Base-by-base conservation (phyloP, 1,139 yeast genomes). In the Kodamaea suecica region DNA sequence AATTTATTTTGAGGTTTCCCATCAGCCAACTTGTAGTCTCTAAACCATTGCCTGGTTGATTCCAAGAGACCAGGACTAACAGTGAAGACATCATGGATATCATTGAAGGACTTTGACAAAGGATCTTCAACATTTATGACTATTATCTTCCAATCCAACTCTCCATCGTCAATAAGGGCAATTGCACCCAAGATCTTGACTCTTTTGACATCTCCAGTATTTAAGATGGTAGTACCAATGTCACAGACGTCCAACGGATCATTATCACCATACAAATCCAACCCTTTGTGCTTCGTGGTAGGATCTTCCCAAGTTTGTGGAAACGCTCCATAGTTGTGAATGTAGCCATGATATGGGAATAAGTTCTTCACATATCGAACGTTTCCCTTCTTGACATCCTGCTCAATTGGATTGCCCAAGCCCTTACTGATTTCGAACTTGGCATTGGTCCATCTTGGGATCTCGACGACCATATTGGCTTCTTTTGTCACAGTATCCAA, bases 281-380 rank as follows among this genome's bases (percentile, higher is more conserved):
- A 82, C 57, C 82, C 92, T 44, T 85, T 82, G 65, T 82, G 84
- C 39, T 66, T 59, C 30, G 57, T 59, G 48, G 77, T 78, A 39
- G 94, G 94, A 53, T 87, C 95, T 63, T 87, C 96, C 95, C 95
- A 87, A 21, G 96, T 87, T 63, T 86, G 95, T 36, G 96, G 95
- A 69, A 87, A 78, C 20, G 95, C 95, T 52, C 96, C 96, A 56
- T 87, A 87, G 70, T 86, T 87, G 67, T 84, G 95, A 47, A 90
- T 77, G 66, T 86, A 86, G 41, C 96, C 96, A 53, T 84, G 87
- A 63, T 78, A 84, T 27, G 96, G 96, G 76, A 85, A 87, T 52
- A 87, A 75, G 68, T 87, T 87, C 63, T 86, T 74, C 29, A 87
- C 95, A 49, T 79, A 87, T 60, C 96, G 74, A 42, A 84, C 79